Percentiles rank a stretch among this genome's conserved stretches.
These are phyloP conservation scores for Panicum miliaceum DNA, from an alignment of 176 grass and related monocot genomes.

Conservation along the genomic window DNA sequence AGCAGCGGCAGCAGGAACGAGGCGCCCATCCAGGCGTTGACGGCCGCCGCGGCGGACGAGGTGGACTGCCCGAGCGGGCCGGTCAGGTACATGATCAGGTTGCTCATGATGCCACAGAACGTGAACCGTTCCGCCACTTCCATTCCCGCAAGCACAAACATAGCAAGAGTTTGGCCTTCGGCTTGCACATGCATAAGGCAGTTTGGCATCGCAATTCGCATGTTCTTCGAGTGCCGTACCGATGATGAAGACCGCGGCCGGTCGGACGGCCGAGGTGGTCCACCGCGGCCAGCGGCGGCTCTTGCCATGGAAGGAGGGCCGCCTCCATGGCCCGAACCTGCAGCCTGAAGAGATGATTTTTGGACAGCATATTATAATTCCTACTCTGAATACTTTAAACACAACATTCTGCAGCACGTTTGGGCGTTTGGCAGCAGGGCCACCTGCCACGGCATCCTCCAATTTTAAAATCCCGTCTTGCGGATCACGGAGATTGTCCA, in stretches of 20 bases:
- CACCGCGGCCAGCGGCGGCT: slow-evolving; percentile 28
- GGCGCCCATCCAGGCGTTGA: slow-evolving; percentile 41
- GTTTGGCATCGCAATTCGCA: no score
- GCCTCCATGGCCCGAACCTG: background rate
- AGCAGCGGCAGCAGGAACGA: slow-evolving; percentile 44
- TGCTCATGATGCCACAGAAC: slow-evolving; percentile 33
- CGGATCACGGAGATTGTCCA: no score
- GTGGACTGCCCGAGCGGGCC: slow-evolving; percentile 40
- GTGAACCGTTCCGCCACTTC: slow-evolving; percentile 45
- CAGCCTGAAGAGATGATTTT: no score
- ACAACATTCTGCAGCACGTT: no score
- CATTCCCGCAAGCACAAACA: background rate
- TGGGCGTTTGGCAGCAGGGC: no score
- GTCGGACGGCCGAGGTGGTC: slow-evolving; percentile 49
- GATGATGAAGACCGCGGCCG: slow-evolving; percentile 59
- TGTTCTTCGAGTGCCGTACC: background rate
- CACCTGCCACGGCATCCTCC: no score
- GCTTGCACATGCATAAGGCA: no score
- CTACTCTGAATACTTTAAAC: no score
- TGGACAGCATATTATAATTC: no score
- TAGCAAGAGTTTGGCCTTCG: no score
- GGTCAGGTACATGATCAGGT: slow-evolving; percentile 55
- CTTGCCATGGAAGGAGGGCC: slow-evolving; percentile 27
- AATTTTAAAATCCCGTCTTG: no score
- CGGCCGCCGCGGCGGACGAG: slow-evolving; percentile 37